phyloP scores from a whole-genome alignment of 169 alveolate species.

The Cyclospora cayetanensis region DNA sequence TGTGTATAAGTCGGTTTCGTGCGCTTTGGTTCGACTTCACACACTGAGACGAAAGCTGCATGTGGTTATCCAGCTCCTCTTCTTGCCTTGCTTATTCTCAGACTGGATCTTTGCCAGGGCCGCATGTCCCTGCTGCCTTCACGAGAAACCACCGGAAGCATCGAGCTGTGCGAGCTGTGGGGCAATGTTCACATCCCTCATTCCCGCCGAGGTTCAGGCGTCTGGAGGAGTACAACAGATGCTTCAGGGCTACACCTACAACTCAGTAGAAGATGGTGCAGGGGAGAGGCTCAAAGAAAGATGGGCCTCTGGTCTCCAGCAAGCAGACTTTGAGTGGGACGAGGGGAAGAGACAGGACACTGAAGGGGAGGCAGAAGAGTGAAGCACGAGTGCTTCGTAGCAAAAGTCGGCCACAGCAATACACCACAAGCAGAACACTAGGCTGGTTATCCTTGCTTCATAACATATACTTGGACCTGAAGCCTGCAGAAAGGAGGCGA shows the following conservation, averaged over 20 bases:
- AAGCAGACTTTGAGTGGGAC: not conserved
- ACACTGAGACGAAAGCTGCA: not conserved
- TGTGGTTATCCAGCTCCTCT: not conserved
- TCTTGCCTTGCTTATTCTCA: not conserved
- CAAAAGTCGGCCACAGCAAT: no score
- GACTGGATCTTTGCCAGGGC: constrained; percentile 68
- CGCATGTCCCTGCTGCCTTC: constrained; percentile 67
- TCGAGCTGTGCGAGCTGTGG: constrained; percentile 49
- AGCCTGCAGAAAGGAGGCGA: no score
- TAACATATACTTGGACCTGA: no score
- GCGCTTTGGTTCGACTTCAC: not conserved
- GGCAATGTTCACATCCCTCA: constrained; percentile 6
- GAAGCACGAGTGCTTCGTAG: no score
- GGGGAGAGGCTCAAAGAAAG: not conserved
- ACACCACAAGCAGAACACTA: no score
- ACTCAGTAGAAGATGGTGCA: not conserved
- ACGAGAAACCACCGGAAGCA: constrained; percentile 49
- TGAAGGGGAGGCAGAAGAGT: not conserved
- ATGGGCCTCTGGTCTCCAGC: not conserved
- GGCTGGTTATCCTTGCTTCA: no score
- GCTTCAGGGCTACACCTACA: constrained; percentile 58
- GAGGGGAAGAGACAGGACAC: not conserved
- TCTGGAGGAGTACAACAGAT: constrained; percentile 56
- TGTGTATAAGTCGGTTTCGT: not conserved
- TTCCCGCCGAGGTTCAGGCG: constrained; percentile 27